Conservation (phyloP, 139 green algal species). For the Tetraselmis striata region DNA sequence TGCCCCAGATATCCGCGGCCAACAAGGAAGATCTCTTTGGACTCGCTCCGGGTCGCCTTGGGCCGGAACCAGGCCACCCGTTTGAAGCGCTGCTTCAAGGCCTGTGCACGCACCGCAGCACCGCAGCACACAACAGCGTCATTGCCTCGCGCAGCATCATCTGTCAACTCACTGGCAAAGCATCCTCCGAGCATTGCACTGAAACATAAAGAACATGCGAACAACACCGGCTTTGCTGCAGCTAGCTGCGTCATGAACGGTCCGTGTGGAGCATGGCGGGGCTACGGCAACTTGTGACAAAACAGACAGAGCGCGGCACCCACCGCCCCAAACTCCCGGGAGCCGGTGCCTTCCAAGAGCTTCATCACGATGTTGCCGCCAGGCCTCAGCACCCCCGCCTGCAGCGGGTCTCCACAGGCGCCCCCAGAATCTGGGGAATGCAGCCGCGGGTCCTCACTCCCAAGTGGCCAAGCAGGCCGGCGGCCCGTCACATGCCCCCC, state of each 20-base stretch:
- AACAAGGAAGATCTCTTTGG: slow-evolving; percentile 43
- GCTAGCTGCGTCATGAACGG: no score
- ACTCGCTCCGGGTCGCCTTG: slow-evolving; percentile 43
- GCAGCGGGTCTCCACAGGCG: no score
- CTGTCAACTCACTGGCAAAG: no score
- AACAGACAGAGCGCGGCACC: neutral
- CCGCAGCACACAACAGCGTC: neutral
- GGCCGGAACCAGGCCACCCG: slow-evolving; percentile 45
- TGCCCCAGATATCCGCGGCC: slow-evolving; percentile 6
- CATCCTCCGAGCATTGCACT: no score
- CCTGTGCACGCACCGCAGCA: slow-evolving; percentile 35
- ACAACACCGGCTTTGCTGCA: no score
- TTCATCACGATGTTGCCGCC: slow-evolving; percentile 70
- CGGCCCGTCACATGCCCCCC: no score
- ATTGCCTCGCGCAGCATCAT: neutral
- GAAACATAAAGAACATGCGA: no score
- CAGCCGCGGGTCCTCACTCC: no score
- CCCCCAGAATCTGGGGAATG: no score
- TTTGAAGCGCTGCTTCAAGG: slow-evolving; percentile 60
- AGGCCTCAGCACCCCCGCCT: slow-evolving; percentile 32
- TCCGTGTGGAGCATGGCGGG: no score
- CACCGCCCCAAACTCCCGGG: neutral
- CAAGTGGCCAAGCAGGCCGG: no score
- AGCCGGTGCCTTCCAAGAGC: slow-evolving; percentile 38
- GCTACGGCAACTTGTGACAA: no score